Conservation (phyloP, 176 grass and related monocot genomes). For the Ampelocalamus luodianensis region DNA sequence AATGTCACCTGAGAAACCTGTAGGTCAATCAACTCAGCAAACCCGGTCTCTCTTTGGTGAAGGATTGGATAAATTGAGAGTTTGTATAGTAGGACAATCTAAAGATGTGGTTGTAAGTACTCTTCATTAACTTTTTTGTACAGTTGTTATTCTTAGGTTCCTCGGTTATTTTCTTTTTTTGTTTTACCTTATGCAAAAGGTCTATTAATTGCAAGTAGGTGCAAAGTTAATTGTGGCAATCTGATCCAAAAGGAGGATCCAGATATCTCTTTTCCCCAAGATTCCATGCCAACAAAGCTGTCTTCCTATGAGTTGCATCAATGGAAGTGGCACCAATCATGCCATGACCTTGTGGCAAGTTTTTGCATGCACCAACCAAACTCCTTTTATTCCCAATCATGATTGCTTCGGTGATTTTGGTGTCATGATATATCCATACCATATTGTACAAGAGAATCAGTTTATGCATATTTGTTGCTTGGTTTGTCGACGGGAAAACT, state of each 20-base stretch:
- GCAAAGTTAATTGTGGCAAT: slow-evolving; percentile 16
- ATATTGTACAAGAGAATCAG: slow-evolving; percentile 1
- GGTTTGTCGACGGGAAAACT: neutral
- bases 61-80: slow-evolving; percentile 72
- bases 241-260: neutral
- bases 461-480: slow-evolving; percentile 15
- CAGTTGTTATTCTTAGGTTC: neutral
- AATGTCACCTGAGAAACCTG: slow-evolving; percentile 68
- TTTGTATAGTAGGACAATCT: slow-evolving; percentile 74
- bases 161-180: slow-evolving; percentile 37
- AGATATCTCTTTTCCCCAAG: neutral
- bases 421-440: neutral
- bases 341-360: neutral
- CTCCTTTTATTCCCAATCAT: neutral
- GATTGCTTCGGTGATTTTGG: slow-evolving; percentile 18
- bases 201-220: neutral
- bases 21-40: slow-evolving; percentile 46
- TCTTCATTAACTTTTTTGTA: slow-evolving; percentile 13
- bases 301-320: slow-evolving; percentile 10
- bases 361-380: slow-evolving; percentile 21
- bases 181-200: neutral
- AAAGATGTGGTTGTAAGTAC: slow-evolving; percentile 62
- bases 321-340: slow-evolving; percentile 20
- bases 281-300: slow-evolving; percentile 3
- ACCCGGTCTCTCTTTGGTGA: slow-evolving; percentile 50